Evolutionary conservation across 352 stramenopile genomes (phyloP).

Genomic region (Phytopythium boreale): DNA sequence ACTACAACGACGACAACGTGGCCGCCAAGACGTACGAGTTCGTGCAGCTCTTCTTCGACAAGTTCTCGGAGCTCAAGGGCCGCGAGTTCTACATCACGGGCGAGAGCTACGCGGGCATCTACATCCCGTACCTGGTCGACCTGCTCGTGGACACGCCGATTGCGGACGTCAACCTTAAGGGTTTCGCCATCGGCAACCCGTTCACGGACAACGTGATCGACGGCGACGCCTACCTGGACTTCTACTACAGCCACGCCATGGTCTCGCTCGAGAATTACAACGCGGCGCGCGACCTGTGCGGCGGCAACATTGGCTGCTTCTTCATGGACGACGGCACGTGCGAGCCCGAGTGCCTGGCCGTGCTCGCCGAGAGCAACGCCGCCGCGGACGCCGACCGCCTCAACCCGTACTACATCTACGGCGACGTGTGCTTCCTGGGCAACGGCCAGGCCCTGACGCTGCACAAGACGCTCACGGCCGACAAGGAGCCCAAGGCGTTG

Average conservation of each 20-base stretch:
- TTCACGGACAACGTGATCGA: slow-evolving; percentile 63
- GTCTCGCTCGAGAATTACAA: slow-evolving; percentile 77
- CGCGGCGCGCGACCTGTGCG: slow-evolving; percentile 53
- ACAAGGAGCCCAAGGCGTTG: slow-evolving; percentile 19
- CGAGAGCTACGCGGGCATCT: slow-evolving; percentile 87
- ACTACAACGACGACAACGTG: slow-evolving; percentile 83
- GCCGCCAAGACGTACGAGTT: slow-evolving; percentile 80
- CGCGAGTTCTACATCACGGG: slow-evolving; percentile 84
- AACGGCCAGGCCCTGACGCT: slow-evolving; percentile 52
- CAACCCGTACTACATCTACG: slow-evolving; percentile 83
- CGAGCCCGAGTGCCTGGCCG: slow-evolving; percentile 30
- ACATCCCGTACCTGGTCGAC: slow-evolving; percentile 87
- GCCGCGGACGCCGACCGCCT: slow-evolving; percentile 40
- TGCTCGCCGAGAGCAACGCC: slow-evolving; percentile 51
- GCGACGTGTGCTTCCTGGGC: slow-evolving; percentile 68
- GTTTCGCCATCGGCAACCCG: slow-evolving; percentile 77
- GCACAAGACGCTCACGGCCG: slow-evolving; percentile 33
- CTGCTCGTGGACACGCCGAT: slow-evolving; percentile 66
- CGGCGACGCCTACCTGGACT: slow-evolving; percentile 73
- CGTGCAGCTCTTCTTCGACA: slow-evolving; percentile 59
- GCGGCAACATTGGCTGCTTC: slow-evolving; percentile 50
- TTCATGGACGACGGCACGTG: slow-evolving; percentile 54
- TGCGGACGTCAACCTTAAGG: slow-evolving; percentile 62
- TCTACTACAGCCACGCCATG: slow-evolving; percentile 86
- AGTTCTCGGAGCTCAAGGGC: slow-evolving; percentile 66